Conservation (phyloP, 192 early-diverging fungal species). For the Funneliformis mosseae region DNA sequence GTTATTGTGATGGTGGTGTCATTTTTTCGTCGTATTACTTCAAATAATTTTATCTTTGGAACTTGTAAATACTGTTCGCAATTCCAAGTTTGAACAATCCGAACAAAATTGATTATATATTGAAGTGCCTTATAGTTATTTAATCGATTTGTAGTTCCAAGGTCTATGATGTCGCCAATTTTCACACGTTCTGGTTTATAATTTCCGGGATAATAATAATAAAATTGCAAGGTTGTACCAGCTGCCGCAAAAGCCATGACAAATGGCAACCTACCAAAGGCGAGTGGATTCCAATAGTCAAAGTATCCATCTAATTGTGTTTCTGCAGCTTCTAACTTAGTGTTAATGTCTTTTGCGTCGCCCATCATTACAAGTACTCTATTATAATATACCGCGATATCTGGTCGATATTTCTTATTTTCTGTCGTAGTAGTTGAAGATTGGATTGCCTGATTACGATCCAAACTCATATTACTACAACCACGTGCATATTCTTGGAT, state of each 20-base stretch:
- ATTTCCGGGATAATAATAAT: neutral
- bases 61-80: no score
- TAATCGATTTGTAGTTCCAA: no score
- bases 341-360: neutral
- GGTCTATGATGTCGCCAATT: no score
- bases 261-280: neutral
- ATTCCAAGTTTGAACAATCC: no score
- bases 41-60: no score
- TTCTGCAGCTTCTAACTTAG: neutral
- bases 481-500: no score
- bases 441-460: no score
- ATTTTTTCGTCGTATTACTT: neutral
- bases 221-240: neutral
- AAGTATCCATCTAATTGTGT: neutral
- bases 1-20: neutral
- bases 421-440: neutral
- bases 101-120: no score
- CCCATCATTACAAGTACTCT: slow-evolving; percentile 12
- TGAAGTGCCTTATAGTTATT: no score
- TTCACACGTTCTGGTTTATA: no score
- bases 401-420: neutral
- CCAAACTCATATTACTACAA: no score
- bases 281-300: neutral
- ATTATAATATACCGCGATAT: slow-evolving; percentile 8
- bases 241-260: neutral